A percentile compares a stretch with the other conserved stretches of the same genome.
Conservation (phyloP, 495 filamentous ascomycete species). For the Tuber borchii region DNA sequence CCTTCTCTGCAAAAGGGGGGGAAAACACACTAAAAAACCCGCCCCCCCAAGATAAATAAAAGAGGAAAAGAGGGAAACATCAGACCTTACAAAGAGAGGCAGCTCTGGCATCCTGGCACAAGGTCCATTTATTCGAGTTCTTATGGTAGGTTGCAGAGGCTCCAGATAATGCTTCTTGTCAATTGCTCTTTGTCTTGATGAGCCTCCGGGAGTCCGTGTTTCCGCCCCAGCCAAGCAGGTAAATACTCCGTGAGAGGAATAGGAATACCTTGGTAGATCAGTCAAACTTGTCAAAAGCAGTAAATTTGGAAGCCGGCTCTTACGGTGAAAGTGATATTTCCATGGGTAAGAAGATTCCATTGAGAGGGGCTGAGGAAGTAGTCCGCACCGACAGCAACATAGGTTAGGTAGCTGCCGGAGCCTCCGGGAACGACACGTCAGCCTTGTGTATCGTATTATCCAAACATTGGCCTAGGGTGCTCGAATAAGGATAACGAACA, state of each 20-base stretch:
- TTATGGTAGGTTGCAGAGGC: background rate
- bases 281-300: background rate
- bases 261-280: slow-evolving; percentile 17
- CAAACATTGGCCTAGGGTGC: background rate
- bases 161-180: background rate
- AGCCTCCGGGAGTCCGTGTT: slow-evolving; percentile 17
- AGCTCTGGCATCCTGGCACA: too few relatives aligned
- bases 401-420: slow-evolving; percentile 21
- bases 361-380: slow-evolving; percentile 16
- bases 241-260: slow-evolving; percentile 6
- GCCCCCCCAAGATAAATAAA: too few relatives aligned
- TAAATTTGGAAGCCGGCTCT: background rate
- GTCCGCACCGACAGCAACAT: slow-evolving; percentile 12
- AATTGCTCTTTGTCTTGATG: background rate
- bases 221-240: slow-evolving; percentile 39
- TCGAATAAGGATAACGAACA: slow-evolving; percentile 9
- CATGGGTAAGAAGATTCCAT: slow-evolving; percentile 19
- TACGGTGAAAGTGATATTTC: slow-evolving; percentile 25
- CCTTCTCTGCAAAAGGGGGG: too few relatives aligned
- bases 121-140: too few relatives aligned
- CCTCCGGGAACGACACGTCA: slow-evolving; percentile 8
- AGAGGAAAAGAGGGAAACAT: too few relatives aligned
- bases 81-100: too few relatives aligned
- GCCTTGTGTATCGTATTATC: background rate
- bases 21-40: too few relatives aligned